Evolutionary conservation across 2,329 filamentous ascomycete species (phyloP).

Genomic region (Sporothrix sp.): DNA sequence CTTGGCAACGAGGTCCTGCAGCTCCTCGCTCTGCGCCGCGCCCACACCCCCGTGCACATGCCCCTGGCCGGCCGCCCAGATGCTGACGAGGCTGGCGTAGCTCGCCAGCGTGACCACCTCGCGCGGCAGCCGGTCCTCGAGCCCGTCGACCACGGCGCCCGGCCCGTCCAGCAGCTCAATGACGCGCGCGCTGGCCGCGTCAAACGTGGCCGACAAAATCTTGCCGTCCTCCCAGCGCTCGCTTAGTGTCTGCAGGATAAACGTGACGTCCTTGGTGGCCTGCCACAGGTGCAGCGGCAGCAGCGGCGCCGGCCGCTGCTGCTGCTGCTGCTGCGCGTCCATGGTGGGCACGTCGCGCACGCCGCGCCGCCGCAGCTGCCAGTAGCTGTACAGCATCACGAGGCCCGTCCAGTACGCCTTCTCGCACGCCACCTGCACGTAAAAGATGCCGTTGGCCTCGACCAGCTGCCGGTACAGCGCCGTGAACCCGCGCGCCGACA

Average conservation of each 20-base stretch:
- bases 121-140: constrained; percentile 8
- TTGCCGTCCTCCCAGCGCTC: constrained; percentile 22
- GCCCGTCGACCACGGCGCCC: not conserved
- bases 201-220: constrained; percentile 16
- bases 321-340: not conserved
- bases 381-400: constrained; percentile 19
- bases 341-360: not conserved
- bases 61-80: constrained; percentile 12
- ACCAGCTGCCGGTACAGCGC: constrained; percentile 19
- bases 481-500: constrained; percentile 16
- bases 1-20: constrained; percentile 10
- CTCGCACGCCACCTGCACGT: constrained; percentile 21
- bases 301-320: not conserved
- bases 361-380: constrained; percentile 11
- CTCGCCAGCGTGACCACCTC: constrained; percentile 17
- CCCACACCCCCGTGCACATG: not conserved
- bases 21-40: constrained; percentile 1
- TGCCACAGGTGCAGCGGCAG: constrained; percentile 17
- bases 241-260: constrained; percentile 18
- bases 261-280: constrained; percentile 18
- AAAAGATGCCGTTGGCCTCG: constrained; percentile 21
- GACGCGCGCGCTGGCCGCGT: constrained; percentile 14
- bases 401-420: constrained; percentile 22
- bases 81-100: constrained; percentile 19
- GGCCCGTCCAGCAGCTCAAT: constrained; percentile 14